phyloP scores from a whole-genome alignment of 2,329 filamentous ascomycete species.

The Fusarium nelsonii region DNA sequence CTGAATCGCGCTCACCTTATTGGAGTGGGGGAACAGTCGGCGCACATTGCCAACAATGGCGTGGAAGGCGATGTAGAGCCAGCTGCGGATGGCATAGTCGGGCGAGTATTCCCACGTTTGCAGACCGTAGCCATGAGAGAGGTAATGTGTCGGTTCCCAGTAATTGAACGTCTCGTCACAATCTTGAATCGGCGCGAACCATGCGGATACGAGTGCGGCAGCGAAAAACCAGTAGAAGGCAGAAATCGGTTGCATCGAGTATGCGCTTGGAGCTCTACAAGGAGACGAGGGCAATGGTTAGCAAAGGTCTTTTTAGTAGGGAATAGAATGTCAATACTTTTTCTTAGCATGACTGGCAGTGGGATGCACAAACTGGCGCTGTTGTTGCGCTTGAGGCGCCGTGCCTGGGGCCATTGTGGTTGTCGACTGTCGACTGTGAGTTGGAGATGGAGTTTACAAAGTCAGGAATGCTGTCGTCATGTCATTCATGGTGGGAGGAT shows the following conservation, averaged over 20 bases:
- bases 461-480: constrained; percentile 45
- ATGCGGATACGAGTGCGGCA: constrained; percentile 80
- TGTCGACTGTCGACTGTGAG: constrained; percentile 26
- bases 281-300: constrained; percentile 17
- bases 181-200: constrained; percentile 92
- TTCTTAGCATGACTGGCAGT: constrained; percentile 64
- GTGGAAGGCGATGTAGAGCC: constrained; percentile 89
- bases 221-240: constrained; percentile 85
- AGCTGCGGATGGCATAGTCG: constrained; percentile 93
- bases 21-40: constrained; percentile 71
- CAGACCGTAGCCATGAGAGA: constrained; percentile 90
- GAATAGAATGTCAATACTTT: constrained; percentile 53
- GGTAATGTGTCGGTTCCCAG: constrained; percentile 96
- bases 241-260: constrained; percentile 76
- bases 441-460: constrained; percentile 35
- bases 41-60: constrained; percentile 76
- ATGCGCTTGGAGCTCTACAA: constrained; percentile 61
- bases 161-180: constrained; percentile 99
- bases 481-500: constrained; percentile 44
- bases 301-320: constrained; percentile 6
- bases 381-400: constrained; percentile 46
- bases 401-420: constrained; percentile 58
- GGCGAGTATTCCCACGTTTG: constrained; percentile 99
- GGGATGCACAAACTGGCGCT: constrained; percentile 61
- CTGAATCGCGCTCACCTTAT: constrained; percentile 60